A percentile compares a stretch with the other conserved stretches of the same genome.
Evolutionary conservation across 805 yeast species (phyloP).

Genomic region (Maudiozyma saulgeensis): DNA sequence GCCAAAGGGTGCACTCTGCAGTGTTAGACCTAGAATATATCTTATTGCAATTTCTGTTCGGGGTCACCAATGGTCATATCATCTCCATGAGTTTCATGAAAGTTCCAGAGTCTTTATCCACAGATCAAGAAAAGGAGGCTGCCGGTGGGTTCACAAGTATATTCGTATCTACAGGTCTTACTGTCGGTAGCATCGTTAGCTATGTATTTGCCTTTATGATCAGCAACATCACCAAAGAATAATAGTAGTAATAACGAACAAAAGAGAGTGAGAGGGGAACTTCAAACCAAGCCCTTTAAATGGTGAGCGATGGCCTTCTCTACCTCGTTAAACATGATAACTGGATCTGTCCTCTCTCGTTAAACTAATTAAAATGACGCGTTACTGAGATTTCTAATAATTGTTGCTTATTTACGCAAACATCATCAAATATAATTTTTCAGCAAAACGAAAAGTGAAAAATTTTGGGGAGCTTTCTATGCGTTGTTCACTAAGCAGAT

Average conservation of each 20-base stretch:
- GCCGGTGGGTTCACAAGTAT: slow-evolving; percentile 91
- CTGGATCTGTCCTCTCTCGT: no score
- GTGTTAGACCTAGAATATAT: slow-evolving; percentile 61
- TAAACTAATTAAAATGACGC: no score
- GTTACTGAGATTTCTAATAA: neutral
- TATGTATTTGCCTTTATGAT: slow-evolving; percentile 46
- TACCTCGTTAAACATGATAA: no score
- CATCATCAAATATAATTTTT: neutral
- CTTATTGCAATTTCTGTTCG: slow-evolving; percentile 64
- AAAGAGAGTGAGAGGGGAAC: no score
- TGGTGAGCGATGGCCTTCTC: no score
- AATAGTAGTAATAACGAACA: neutral
- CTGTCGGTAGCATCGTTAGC: slow-evolving; percentile 69
- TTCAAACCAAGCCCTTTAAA: no score
- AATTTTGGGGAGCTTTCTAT: neutral
- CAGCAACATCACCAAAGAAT: neutral
- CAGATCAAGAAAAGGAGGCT: slow-evolving; percentile 68
- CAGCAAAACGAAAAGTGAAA: neutral
- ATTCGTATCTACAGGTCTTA: slow-evolving; percentile 66
- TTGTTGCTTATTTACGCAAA: neutral
- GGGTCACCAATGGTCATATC: slow-evolving; percentile 80
- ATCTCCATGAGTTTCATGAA: slow-evolving; percentile 73
- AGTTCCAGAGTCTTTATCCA: slow-evolving; percentile 49
- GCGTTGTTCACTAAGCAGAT: no score
- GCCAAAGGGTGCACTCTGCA: slow-evolving; percentile 2